Percentiles rank a stretch among this genome's conserved stretches.
phyloP scores from a whole-genome alignment of 768 basidiomycete genomes.

The Boletus rex-veris region DNA sequence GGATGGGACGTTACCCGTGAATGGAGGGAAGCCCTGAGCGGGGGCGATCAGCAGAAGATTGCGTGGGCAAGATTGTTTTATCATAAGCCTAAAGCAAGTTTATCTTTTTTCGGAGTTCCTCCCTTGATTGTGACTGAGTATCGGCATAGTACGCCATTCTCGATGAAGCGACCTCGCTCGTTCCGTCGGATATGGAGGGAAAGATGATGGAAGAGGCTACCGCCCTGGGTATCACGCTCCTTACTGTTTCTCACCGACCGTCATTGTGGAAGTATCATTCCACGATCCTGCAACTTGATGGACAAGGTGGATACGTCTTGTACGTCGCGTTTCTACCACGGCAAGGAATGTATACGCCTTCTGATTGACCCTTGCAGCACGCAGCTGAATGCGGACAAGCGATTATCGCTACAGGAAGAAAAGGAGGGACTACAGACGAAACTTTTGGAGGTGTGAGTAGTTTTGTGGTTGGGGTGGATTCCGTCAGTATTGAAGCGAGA shows the following conservation, averaged over 20 bases:
- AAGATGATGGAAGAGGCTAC: conserved; percentile 94
- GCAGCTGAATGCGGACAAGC: conserved; percentile 83
- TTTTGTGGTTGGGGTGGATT: background rate
- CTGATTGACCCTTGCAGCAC: conserved; percentile 48
- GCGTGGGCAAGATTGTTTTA: conserved; percentile 98
- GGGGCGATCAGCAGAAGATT: conserved; percentile 95
- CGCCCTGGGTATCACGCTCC: conserved; percentile 79
- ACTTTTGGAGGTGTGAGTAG: conserved; percentile 77
- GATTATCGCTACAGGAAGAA: conserved; percentile 90
- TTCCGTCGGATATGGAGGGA: conserved; percentile 89
- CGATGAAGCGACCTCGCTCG: conserved; percentile 94
- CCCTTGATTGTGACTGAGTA: background rate
- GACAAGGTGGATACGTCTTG: conserved; percentile 95
- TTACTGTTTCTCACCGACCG: conserved; percentile 94
- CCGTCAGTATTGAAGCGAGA: background rate
- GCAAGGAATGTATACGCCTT: background rate
- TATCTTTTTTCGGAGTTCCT: background rate
- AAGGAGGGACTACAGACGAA: conserved; percentile 86
- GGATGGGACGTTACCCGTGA: conserved; percentile 90
- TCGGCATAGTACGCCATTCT: conserved; percentile 83
- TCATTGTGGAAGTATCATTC: conserved; percentile 92
- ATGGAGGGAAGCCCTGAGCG: conserved; percentile 91
- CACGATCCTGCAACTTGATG: conserved; percentile 87
- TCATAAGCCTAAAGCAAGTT: conserved; percentile 79
- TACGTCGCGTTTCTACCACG: conserved; percentile 38